Evolutionary conservation across 31 red algal genomes (phyloP).

Genomic region (Odonthalia washingtoniensis): DNA sequence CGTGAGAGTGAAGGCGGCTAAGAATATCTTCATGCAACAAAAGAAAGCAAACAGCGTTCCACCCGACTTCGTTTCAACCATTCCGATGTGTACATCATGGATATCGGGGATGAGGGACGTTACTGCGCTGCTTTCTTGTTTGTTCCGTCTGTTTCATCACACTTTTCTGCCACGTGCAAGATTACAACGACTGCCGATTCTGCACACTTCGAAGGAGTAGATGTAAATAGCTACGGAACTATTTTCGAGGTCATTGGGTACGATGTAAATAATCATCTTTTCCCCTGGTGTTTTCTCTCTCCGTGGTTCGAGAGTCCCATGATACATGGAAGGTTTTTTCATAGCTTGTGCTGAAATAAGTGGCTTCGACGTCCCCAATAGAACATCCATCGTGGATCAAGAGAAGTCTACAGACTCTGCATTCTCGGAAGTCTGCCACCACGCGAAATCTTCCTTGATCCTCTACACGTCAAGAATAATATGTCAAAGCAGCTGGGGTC

Average conservation of each 20-base stretch:
- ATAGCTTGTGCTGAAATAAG: background rate
- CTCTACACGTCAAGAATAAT: constrained; percentile 51
- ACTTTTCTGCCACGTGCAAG: background rate
- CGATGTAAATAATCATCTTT: constrained; percentile 39
- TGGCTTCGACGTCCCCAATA: background rate
- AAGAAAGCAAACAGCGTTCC: background rate
- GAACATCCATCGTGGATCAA: constrained; percentile 41
- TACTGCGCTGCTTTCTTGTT: background rate
- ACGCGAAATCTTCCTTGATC: constrained; percentile 19
- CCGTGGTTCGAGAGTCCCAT: constrained; percentile 23
- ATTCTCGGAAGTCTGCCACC: background rate
- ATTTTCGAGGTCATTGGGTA: constrained; percentile 41
- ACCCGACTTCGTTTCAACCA: background rate
- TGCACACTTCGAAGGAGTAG: background rate
- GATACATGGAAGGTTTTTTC: constrained; percentile 33
- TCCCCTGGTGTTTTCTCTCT: constrained; percentile 37
- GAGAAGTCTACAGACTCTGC: constrained; percentile 42
- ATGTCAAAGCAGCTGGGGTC: background rate
- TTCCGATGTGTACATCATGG: background rate
- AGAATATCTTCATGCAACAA: background rate
- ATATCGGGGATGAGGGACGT: background rate
- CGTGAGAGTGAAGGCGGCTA: background rate
- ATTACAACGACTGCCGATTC: background rate
- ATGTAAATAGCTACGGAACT: constrained; percentile 12
- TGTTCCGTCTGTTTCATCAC: background rate